These are phyloP conservation scores for Cryptococcus amylolentus DNA, from an alignment of 1,284 basidiomycete species.

Conservation along the genomic window DNA sequence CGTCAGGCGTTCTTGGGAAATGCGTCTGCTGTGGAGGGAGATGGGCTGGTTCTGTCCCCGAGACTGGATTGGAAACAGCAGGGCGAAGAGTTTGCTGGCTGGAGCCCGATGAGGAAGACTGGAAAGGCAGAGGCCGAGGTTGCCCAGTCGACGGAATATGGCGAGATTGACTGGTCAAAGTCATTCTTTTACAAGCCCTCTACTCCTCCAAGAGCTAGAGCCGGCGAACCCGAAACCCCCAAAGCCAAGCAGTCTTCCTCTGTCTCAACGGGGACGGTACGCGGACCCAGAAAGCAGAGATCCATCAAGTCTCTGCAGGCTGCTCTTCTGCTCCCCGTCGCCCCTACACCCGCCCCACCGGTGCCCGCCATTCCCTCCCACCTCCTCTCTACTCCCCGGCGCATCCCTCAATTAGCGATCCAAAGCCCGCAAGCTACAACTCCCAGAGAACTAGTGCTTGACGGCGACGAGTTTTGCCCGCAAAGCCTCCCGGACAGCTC, in stretches of 20 bases:
- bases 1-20: slow-evolving; percentile 26
- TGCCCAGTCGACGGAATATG: not conserved
- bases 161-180: slow-evolving; percentile 42
- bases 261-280: not conserved
- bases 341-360: slow-evolving; percentile 21
- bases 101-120: slow-evolving; percentile 18
- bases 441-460: slow-evolving; percentile 39
- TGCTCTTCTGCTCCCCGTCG: slow-evolving; percentile 36
- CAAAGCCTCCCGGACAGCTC: slow-evolving; percentile 28
- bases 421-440: slow-evolving; percentile 44
- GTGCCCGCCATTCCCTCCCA: slow-evolving; percentile 37
- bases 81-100: slow-evolving; percentile 39
- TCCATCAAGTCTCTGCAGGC: slow-evolving; percentile 48
- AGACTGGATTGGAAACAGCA: slow-evolving; percentile 38
- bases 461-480: slow-evolving; percentile 48
- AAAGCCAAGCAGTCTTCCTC: slow-evolving; percentile 2
- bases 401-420: slow-evolving; percentile 37
- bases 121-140: not conserved
- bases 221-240: slow-evolving; percentile 1
- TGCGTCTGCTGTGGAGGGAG: not conserved
- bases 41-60: slow-evolving; percentile 23
- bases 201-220: slow-evolving; percentile 34
- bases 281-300: slow-evolving; percentile 16
- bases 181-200: slow-evolving; percentile 50
- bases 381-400: slow-evolving; percentile 9